These are phyloP conservation scores for Pueraria montana DNA, from an alignment of 306 rosid genomes.

Conservation along the genomic window DNA sequence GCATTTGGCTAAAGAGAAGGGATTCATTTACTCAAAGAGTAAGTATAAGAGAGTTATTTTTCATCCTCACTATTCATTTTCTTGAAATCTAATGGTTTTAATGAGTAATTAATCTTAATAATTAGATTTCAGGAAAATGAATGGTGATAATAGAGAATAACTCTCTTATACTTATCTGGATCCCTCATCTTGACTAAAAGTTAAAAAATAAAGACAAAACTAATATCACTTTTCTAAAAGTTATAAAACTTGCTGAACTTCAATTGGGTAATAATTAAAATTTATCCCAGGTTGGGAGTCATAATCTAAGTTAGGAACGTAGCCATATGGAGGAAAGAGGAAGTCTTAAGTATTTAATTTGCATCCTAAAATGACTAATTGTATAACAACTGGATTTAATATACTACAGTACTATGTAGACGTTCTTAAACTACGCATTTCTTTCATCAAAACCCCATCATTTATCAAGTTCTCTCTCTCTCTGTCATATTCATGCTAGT, in stretches of 20 bases:
- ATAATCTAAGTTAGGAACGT: constrained; percentile 38
- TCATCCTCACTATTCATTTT: no score
- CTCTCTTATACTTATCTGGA: no score
- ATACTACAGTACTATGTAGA: no score
- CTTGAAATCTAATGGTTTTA: no score
- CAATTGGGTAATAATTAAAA: constrained; percentile 2
- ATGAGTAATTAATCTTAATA: no score
- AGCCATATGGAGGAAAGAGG: constrained; percentile 50
- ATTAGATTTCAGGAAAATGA: no score
- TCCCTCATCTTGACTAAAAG: no score
- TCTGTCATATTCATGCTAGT: background rate
- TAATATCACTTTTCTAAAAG: background rate
- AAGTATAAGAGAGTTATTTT: no score
- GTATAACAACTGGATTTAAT: constrained; percentile 3
- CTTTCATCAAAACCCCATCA: constrained; percentile 2
- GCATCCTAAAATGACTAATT: background rate
- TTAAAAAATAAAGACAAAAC: constrained; percentile 35
- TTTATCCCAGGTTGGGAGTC: background rate
- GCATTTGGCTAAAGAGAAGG: no score
- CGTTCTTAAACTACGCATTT: constrained; percentile 22
- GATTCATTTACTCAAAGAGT: no score
- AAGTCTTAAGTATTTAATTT: constrained; percentile 12
- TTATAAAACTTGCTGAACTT: background rate
- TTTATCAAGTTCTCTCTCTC: background rate
- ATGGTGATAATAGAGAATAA: no score